Base-by-base conservation (phyloP, 208 protist genomes). In the Vickermania ingenoplastis region DNA sequence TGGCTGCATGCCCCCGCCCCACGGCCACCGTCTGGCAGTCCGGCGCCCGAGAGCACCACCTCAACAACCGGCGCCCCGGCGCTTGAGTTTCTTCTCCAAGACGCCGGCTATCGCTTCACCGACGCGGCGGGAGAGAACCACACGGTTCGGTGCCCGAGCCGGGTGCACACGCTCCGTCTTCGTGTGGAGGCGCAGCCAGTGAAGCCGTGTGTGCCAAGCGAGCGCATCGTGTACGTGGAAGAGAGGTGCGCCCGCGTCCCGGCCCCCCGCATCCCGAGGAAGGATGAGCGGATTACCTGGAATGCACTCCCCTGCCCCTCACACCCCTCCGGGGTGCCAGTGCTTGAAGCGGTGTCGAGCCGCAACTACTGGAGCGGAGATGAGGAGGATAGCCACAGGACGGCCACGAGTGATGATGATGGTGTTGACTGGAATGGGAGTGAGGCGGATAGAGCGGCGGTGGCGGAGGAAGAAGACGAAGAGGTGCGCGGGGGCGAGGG, bases 281-380 rank as follows among this genome's bases (percentile, higher is more conserved):
- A 90, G 66, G 87, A 91, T 57, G 87, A 94, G 57, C 60, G 70
- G 1, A 63, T 73, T 13, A 49, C 63, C 50, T 94, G 87, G 87
- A 55, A 54, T 11, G 11, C 50, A 27, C 22, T 54, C 11, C 50
- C 21, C n/a, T 17, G 50, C 7, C 24, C 50, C 21, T 48, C 36
- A n/a, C 36, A 48, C 7, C 36, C 11, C 36, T 17, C 36, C 36
- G 50, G 13, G 50, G 24, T 17, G 11, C 36, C 36, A 17, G 36
- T 45, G 11, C 36, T 45, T 17, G n/a, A n/a, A n/a, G n/a, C n/a
- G n/a, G n/a, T n/a, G n/a, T n/a, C n/a, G n/a, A n/a, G n/a, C n/a
- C n/a, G n/a, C n/a, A n/a, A n/a, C n/a, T n/a, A n/a, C n/a, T n/a
- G n/a, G n/a, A n/a, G n/a, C n/a, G n/a, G n/a, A n/a, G n/a, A n/a